A percentile compares a stretch with the other conserved stretches of the same genome.
Conservation (phyloP, 768 basidiomycete genomes). For the Xerocomus spinulosus region DNA sequence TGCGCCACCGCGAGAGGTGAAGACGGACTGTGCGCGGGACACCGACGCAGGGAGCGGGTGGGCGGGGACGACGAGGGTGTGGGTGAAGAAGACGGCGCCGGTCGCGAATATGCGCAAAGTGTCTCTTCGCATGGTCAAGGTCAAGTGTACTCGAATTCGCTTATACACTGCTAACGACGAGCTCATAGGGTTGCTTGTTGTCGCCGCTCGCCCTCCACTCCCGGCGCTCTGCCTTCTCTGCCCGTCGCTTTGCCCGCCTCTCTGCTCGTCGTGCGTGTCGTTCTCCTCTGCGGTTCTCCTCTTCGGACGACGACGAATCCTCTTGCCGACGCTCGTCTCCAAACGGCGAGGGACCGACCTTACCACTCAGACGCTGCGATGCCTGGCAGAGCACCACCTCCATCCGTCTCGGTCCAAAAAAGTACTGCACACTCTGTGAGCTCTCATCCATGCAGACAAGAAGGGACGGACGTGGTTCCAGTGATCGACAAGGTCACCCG, state of each 20-base stretch:
- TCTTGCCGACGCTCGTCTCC: neutral
- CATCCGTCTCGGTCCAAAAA: conserved; percentile 44
- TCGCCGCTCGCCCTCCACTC: conserved; percentile 17
- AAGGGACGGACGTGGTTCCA: conserved; percentile 42
- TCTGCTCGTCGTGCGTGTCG: neutral
- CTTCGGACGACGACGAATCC: neutral
- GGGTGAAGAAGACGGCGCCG: conserved; percentile 76
- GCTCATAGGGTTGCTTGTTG: conserved; percentile 16
- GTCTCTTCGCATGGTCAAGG: conserved; percentile 29
- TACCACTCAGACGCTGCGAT: conserved; percentile 28
- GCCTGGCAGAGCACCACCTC: conserved; percentile 38
- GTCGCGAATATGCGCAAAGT: conserved; percentile 68
- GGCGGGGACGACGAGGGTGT: conserved; percentile 58
- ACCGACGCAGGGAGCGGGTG: conserved; percentile 57
- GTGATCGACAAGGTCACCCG: conserved; percentile 39
- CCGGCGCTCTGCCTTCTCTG: conserved; percentile 10
- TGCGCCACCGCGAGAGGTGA: conserved; percentile 64
- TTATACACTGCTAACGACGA: conserved; percentile 10
- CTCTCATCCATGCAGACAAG: neutral
- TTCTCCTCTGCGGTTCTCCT: conserved; percentile 2
- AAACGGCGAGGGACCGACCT: conserved; percentile 12
- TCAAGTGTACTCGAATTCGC: neutral
- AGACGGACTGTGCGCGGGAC: conserved; percentile 67
- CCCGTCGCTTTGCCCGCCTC: conserved; percentile 14
- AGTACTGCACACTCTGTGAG: conserved; percentile 37